Evolutionary conservation across 805 yeast species (phyloP).

Genomic region (Kluyveromyces starmeri): DNA sequence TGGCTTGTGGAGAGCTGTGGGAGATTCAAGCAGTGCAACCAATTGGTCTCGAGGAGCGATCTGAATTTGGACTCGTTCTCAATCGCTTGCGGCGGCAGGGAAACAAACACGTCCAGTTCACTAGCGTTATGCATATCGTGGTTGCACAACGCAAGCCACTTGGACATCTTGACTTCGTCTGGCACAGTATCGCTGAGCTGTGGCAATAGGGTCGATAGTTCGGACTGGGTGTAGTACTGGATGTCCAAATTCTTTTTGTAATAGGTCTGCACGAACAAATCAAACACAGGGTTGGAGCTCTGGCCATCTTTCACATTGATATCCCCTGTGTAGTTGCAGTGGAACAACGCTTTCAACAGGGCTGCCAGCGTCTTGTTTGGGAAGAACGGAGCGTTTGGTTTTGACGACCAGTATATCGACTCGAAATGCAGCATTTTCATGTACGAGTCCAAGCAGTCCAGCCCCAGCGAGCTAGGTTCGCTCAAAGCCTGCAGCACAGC

Average conservation of each 20-base stretch:
- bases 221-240: conserved; percentile 61
- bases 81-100: conserved; percentile 40
- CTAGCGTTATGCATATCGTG: conserved; percentile 27
- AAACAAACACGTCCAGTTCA: conserved; percentile 32
- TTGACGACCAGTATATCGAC: conserved; percentile 42
- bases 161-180: conserved; percentile 22
- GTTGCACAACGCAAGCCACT: conserved; percentile 31
- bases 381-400: conserved; percentile 47
- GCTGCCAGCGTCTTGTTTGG: conserved; percentile 45
- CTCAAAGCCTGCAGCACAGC: conserved; percentile 33
- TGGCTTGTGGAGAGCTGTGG: conserved; percentile 42
- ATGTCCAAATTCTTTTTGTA: conserved; percentile 63
- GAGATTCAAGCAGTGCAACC: conserved; percentile 49
- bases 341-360: conserved; percentile 33
- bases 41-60: conserved; percentile 57
- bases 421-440: conserved; percentile 52
- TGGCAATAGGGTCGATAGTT: conserved; percentile 27
- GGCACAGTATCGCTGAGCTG: conserved; percentile 16
- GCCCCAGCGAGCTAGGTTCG: conserved; percentile 39
- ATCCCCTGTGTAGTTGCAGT: conserved; percentile 30
- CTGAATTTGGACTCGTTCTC: conserved; percentile 41
- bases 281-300: conserved; percentile 36
- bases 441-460: conserved; percentile 45
- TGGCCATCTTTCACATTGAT: conserved; percentile 38
- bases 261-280: conserved; percentile 49